Evolutionary conservation across 345 rosid genomes (phyloP).

Genomic region (Pistacia atlantica): DNA sequence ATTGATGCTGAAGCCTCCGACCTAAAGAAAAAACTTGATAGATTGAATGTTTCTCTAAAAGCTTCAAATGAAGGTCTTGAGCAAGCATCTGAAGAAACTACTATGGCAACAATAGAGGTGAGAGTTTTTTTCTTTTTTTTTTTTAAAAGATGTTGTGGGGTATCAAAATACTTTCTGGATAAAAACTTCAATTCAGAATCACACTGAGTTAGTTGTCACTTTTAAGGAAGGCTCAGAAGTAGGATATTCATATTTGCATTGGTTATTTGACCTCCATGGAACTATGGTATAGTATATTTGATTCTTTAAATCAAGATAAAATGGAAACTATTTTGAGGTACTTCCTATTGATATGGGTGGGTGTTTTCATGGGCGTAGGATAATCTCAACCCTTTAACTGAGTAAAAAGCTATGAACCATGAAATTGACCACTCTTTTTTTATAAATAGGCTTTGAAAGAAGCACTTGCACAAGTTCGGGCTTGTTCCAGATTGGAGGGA

Average conservation of each 20-base stretch:
- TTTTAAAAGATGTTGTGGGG: not conserved
- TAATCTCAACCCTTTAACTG: not conserved
- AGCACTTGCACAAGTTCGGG: slow-evolving; percentile 72
- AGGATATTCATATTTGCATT: no score
- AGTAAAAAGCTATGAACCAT: not conserved
- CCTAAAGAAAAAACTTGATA: slow-evolving; percentile 69
- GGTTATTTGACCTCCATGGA: not conserved
- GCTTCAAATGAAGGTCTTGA: slow-evolving; percentile 45
- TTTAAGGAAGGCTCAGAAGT: not conserved
- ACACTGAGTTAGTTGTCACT: not conserved
- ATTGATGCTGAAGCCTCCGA: slow-evolving; percentile 73
- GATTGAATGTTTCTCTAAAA: slow-evolving; percentile 38
- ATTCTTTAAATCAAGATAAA: not conserved
- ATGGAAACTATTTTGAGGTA: not conserved
- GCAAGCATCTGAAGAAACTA: slow-evolving; percentile 43
- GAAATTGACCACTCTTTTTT: slow-evolving; percentile 14
- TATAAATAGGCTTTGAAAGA: slow-evolving; percentile 68
- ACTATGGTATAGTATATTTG: not conserved
- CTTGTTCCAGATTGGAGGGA: slow-evolving; percentile 81
- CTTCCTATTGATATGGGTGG: not conserved
- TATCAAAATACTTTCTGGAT: not conserved
- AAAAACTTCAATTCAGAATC: not conserved
- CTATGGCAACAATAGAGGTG: slow-evolving; percentile 67
- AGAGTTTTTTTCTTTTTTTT: not conserved
- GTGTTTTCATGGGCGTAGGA: not conserved